A percentile compares a stretch with the other conserved stretches of the same genome.
Evolutionary conservation across 208 protist species (phyloP).

Genomic region (Leishmania martiniquensis): DNA sequence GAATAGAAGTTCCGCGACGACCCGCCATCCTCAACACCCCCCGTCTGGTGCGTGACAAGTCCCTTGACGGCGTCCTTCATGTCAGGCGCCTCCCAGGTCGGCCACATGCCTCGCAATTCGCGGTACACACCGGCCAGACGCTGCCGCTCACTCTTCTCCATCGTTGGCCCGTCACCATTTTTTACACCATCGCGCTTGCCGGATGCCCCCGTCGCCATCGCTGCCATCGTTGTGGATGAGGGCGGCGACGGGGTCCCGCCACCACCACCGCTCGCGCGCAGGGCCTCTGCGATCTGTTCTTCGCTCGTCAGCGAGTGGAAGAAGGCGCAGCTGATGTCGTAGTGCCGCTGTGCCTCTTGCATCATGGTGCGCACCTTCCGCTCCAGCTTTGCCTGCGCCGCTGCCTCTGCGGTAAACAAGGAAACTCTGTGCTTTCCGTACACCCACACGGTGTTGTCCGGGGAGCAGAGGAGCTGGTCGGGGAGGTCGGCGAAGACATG

Average conservation of each 20-base stretch:
- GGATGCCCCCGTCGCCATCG: background rate
- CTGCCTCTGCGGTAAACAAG: conserved; percentile 41
- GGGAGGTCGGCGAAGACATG: conserved; percentile 57
- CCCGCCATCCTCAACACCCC: background rate
- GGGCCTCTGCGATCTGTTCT: conserved; percentile 38
- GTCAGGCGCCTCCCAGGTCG: background rate
- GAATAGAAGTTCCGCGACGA: conserved; percentile 4
- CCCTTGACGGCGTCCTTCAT: background rate
- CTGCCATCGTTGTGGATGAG: background rate
- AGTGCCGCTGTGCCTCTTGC: conserved; percentile 36
- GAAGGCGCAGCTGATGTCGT: conserved; percentile 30
- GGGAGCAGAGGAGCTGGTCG: conserved; percentile 71
- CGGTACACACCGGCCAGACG: background rate
- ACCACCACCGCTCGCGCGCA: conserved; percentile 19
- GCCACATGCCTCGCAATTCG: conserved; percentile 13
- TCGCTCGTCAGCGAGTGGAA: conserved; percentile 21
- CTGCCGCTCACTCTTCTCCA: background rate
- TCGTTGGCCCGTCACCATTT: background rate
- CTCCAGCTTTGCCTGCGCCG: conserved; percentile 42
- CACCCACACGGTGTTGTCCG: conserved; percentile 64
- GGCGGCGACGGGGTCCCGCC: background rate
- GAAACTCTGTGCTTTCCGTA: conserved; percentile 61
- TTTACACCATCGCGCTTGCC: background rate
- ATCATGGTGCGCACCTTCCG: conserved; percentile 47
- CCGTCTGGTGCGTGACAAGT: background rate